phyloP scores from a whole-genome alignment of 1,139 yeast genomes.

The Taphrina communis region DNA sequence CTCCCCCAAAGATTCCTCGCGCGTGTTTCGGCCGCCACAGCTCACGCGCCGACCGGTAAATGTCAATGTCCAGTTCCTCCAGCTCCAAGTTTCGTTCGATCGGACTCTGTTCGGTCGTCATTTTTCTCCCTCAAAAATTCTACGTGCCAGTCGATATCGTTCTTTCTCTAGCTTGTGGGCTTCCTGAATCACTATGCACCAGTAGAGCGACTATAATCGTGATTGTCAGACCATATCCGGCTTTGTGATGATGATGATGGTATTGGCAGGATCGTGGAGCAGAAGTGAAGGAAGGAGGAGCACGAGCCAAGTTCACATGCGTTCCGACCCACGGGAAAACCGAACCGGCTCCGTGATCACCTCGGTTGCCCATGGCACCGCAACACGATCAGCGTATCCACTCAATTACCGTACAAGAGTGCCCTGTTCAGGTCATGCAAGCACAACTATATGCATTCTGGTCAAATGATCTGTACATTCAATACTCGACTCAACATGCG shows the following conservation, averaged over 20 bases:
- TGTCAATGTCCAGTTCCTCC: slow-evolving; percentile 46
- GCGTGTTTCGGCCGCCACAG: slow-evolving; percentile 61
- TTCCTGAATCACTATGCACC: too few relatives aligned
- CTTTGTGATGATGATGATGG: too few relatives aligned
- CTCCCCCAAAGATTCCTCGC: slow-evolving; percentile 81
- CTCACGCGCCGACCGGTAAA: slow-evolving; percentile 51
- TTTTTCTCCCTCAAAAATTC: background rate
- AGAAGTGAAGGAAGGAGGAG: background rate
- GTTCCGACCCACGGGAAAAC: background rate
- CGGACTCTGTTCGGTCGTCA: slow-evolving; percentile 25
- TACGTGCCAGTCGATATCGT: too few relatives aligned
- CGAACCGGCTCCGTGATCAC: background rate
- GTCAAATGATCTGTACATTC: slow-evolving; percentile 17
- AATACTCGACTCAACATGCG: slow-evolving; percentile 28
- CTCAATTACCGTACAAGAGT: too few relatives aligned
- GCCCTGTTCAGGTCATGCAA: too few relatives aligned
- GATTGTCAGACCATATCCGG: too few relatives aligned
- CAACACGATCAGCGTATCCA: too few relatives aligned
- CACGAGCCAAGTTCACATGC: background rate
- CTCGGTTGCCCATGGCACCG: background rate
- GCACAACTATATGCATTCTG: background rate
- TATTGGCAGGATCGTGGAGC: background rate
- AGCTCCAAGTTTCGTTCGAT: slow-evolving; percentile 39
- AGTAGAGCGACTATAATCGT: too few relatives aligned
- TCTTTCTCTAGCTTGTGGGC: too few relatives aligned